Conservation (phyloP, 352 stramenopile species). For the Phytophthora quininea region DNA sequence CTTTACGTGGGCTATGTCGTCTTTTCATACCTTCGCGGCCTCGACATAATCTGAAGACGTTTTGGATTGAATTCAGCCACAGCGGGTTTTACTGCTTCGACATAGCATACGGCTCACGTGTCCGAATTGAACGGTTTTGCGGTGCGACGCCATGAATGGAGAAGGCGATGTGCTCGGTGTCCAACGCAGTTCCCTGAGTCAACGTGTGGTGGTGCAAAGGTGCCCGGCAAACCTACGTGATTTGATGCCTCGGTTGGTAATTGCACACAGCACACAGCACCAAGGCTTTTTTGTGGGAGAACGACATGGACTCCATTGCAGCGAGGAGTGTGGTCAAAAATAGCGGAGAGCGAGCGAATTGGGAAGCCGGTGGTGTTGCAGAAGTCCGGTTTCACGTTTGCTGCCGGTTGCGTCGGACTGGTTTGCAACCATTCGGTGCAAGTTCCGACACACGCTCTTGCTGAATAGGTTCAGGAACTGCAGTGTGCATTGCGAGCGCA, state of each 20-base stretch:
- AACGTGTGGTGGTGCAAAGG: not conserved
- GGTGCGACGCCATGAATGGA: not conserved
- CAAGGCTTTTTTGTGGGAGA: not conserved
- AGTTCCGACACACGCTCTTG: not conserved
- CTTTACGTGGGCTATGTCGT: conserved; percentile 66
- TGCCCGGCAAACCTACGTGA: too few relatives aligned
- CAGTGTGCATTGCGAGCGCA: conserved; percentile 10
- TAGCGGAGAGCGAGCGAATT: not conserved
- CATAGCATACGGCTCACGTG: too few relatives aligned
- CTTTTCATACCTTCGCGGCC: conserved; percentile 59
- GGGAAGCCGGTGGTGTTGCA: not conserved
- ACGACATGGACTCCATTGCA: too few relatives aligned
- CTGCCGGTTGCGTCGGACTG: not conserved
- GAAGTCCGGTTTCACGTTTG: not conserved
- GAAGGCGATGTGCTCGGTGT: not conserved
- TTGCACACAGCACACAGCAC: not conserved
- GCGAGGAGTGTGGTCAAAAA: not conserved
- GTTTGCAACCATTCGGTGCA: not conserved
- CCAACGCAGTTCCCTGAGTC: not conserved
- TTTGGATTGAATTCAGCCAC: not conserved
- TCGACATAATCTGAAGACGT: conserved; percentile 47
- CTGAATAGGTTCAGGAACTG: conserved; percentile 5
- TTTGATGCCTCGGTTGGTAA: not conserved
- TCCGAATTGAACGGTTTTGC: not conserved
- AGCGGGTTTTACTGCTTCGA: too few relatives aligned